These are phyloP conservation scores for Fraxinus ornus DNA, from an alignment of 305 asterid species.

Conservation along the genomic window DNA sequence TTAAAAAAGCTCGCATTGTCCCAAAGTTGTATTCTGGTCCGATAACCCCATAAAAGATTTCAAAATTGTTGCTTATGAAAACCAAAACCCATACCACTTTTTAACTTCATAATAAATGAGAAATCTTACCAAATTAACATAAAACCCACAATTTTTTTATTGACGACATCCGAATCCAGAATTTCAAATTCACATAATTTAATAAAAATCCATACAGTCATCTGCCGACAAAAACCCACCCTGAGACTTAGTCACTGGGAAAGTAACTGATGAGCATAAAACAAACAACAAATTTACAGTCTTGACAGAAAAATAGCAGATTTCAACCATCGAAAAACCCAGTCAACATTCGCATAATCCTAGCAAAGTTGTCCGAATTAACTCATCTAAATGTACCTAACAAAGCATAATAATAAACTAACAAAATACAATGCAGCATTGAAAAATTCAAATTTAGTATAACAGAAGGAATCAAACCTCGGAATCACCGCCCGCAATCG, in stretches of 20 bases:
- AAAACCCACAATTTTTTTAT: not conserved
- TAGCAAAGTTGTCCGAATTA: not conserved
- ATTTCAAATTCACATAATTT: not conserved
- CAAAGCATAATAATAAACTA: not conserved
- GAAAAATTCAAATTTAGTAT: not conserved
- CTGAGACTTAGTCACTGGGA: not conserved
- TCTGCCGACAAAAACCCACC: not conserved
- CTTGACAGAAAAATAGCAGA: not conserved
- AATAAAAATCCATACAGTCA: not conserved
- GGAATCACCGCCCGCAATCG: conserved; percentile 73
- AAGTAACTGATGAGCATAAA: not conserved
- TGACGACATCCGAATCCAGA: not conserved
- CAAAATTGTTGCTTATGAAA: not conserved
- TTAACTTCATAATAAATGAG: not conserved
- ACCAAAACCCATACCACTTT: not conserved
- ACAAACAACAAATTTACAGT: not conserved
- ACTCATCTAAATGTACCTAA: not conserved
- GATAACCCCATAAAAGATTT: not conserved
- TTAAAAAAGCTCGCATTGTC: not conserved
- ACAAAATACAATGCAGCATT: not conserved
- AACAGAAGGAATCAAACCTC: conserved; percentile 55
- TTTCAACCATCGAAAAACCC: not conserved
- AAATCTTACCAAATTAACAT: not conserved
- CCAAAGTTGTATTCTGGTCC: not conserved
- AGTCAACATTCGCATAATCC: not conserved